These are phyloP conservation scores for Apiotrichum mycotoxinovorans DNA, from an alignment of 1,284 basidiomycete species.

Conservation along the genomic window DNA sequence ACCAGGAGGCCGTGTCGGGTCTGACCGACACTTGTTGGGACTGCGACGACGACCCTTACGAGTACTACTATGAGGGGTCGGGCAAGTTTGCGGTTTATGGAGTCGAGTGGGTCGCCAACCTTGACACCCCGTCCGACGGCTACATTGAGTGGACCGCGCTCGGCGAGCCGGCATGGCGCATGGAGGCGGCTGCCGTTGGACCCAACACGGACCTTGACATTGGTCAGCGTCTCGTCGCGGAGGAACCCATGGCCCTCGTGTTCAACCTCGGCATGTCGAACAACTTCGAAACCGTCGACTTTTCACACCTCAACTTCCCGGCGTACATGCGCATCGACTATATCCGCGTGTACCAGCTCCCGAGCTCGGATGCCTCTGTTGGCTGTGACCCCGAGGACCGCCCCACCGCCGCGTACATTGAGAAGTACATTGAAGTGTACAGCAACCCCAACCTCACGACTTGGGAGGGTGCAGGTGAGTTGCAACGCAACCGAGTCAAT, in stretches of 20 bases:
- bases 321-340: conserved; percentile 52
- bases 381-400: conserved; percentile 48
- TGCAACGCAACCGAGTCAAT: no score
- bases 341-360: conserved; percentile 51
- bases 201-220: conserved; percentile 58
- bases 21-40: conserved; percentile 53
- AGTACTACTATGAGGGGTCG: conserved; percentile 53
- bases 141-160: conserved; percentile 65
- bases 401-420: conserved; percentile 48
- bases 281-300: conserved; percentile 51
- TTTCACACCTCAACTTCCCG: conserved; percentile 48
- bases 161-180: conserved; percentile 55
- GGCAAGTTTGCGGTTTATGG: conserved; percentile 55
- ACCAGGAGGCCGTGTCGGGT: conserved; percentile 73
- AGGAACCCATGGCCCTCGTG: conserved; percentile 66
- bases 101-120: conserved; percentile 67
- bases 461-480: conserved; percentile 27
- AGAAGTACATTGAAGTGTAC: conserved; percentile 36
- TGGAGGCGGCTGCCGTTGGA: conserved; percentile 59
- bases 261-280: conserved; percentile 44
- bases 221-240: conserved; percentile 65
- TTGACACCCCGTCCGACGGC: conserved; percentile 56
- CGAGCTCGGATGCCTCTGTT: conserved; percentile 44
- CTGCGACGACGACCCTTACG: not conserved
- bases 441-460: conserved; percentile 49